Base-by-base conservation (phyloP, 768 basidiomycete species). In the Albatrellus ellisii region DNA sequence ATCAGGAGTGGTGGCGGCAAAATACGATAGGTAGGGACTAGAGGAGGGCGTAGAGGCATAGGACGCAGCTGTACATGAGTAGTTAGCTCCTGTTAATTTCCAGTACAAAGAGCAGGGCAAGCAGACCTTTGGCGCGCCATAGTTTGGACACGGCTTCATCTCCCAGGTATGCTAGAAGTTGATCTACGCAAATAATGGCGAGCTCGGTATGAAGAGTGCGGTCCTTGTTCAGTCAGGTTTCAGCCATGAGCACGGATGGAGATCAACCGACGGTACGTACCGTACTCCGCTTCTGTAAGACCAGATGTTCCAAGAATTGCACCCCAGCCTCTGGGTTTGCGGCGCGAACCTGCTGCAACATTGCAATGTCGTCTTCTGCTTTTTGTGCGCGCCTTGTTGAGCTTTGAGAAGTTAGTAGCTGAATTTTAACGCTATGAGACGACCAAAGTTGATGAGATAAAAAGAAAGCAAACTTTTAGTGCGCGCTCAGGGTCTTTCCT, bases 1-100 rank as follows among this genome's bases (percentile, higher is more conserved):
- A 43, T 85, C 74, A 1, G 87, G 87, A 4, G 87, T 85, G 18
- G 82, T 82, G n/a, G 81, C 77, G 3, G 79, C 68, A 47, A 92
- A 80, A 59, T 89, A 88, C 4, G 77, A 68, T 6, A 87, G 55
- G 58, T 80, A 85, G 0, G 79, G 66, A 1, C 52, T 41, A 20
- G 56, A 47, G 38, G 54, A 43, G 32, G 48, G 48, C 34, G 56
- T 46, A 0, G 60, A 58, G 3, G 56, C 38, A 42, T 61, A 58
- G 10, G 54, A 56, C 1, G 51, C 36, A 22, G 52, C 61, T 61
- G 12, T 15, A n/a, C 20, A 44, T 18, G n/a, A n/a, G n/a, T n/a
- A n/a, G n/a, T n/a, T n/a, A n/a, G n/a, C n/a, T n/a, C n/a, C n/a
- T n/a, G n/a, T 18, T 9, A 14, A 5, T n/a, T 15, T 43, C 7